Evolutionary conservation across 2,329 filamentous ascomycete species (phyloP).

Genomic region (Aaosphaeria pasadenensis): DNA sequence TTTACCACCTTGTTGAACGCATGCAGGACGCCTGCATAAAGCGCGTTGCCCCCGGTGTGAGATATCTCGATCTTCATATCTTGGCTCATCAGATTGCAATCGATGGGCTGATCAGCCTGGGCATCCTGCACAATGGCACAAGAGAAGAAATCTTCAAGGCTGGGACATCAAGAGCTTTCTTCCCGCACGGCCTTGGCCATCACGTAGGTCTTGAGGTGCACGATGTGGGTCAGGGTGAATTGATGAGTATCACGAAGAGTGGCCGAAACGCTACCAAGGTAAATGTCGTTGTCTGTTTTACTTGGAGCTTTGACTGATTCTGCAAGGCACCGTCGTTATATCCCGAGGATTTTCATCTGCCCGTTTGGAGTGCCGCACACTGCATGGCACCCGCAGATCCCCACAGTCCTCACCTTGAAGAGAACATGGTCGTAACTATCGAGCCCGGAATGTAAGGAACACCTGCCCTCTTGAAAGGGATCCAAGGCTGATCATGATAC

Average conservation of each 20-base stretch:
- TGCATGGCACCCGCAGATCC: conserved; percentile 31
- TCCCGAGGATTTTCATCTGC: conserved; percentile 27
- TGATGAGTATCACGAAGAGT: conserved; percentile 29
- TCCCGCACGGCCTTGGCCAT: conserved; percentile 87
- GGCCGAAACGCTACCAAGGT: conserved; percentile 23
- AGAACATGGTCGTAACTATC: conserved; percentile 56
- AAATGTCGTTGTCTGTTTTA: conserved; percentile 1
- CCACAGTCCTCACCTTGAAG: conserved; percentile 41
- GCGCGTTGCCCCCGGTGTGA: conserved; percentile 64
- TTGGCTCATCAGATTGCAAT: conserved; percentile 71
- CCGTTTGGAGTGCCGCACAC: conserved; percentile 26
- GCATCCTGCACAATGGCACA: conserved; percentile 65
- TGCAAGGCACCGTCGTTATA: conserved; percentile 28
- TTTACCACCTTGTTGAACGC: conserved; percentile 73
- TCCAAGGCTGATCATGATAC: conserved; percentile 32
- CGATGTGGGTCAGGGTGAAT: conserved; percentile 50
- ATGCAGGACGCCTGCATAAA: conserved; percentile 79
- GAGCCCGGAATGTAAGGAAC: conserved; percentile 49
- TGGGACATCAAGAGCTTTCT: conserved; percentile 83
- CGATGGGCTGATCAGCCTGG: conserved; percentile 66
- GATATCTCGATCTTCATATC: conserved; percentile 70
- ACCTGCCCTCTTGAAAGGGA: background rate
- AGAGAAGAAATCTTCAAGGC: conserved; percentile 70
- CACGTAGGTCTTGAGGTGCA: conserved; percentile 93
- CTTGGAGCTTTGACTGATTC: background rate